Conservation (phyloP, 805 yeast genomes). For the Priceomyces fermenticarens region DNA sequence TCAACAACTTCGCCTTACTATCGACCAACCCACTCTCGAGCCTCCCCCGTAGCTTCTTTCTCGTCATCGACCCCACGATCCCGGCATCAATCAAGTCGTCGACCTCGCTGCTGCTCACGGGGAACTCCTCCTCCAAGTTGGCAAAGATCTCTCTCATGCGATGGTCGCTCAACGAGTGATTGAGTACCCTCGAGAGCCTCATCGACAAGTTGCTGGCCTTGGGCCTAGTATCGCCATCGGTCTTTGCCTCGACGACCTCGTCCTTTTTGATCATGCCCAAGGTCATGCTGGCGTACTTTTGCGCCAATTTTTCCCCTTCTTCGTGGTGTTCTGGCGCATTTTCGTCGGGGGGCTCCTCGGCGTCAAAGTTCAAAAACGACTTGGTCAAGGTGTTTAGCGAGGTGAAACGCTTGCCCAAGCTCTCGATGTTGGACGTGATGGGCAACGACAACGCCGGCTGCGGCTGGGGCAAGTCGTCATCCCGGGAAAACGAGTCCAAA, state of each 20-base stretch:
- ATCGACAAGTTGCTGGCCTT: slow-evolving; percentile 26
- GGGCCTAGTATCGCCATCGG: not conserved
- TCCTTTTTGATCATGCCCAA: slow-evolving; percentile 31
- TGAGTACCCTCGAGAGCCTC: slow-evolving; percentile 50
- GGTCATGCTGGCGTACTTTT: slow-evolving; percentile 49
- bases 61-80: slow-evolving; percentile 54
- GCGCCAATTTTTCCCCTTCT: slow-evolving; percentile 25
- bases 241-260: slow-evolving; percentile 3
- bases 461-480: slow-evolving; percentile 34
- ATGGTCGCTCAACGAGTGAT: slow-evolving; percentile 40
- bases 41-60: slow-evolving; percentile 58
- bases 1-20: slow-evolving; percentile 41
- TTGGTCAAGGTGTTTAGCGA: slow-evolving; percentile 30
- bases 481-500: slow-evolving; percentile 30
- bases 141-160: slow-evolving; percentile 31
- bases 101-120: slow-evolving; percentile 24
- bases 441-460: slow-evolving; percentile 45
- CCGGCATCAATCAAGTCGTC: slow-evolving; percentile 43
- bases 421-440: slow-evolving; percentile 34
- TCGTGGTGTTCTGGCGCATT: slow-evolving; percentile 5
- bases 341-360: slow-evolving; percentile 6
- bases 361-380: slow-evolving; percentile 21
- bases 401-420: slow-evolving; percentile 29
- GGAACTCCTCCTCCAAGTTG: slow-evolving; percentile 24
- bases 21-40: slow-evolving; percentile 59